Conservation (phyloP, 2,329 filamentous ascomycete genomes). For the Podosphaera xanthii region DNA sequence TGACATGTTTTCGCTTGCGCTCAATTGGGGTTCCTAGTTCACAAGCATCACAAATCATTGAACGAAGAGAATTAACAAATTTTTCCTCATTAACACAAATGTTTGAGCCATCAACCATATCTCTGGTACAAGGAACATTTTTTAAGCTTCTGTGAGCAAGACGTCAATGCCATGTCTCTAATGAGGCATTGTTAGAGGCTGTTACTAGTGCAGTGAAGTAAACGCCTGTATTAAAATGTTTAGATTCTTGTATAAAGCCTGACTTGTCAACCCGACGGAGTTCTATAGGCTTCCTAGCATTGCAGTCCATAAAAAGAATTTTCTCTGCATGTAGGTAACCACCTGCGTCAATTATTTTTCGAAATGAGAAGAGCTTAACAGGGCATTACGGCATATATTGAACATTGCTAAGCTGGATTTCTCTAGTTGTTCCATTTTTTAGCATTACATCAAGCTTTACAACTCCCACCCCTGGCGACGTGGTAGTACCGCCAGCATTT, state of each 20-base stretch:
- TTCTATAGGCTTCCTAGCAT: not conserved
- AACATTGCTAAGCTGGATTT: not conserved
- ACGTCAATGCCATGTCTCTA: not conserved
- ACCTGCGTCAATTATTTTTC: not conserved
- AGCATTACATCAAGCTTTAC: not conserved
- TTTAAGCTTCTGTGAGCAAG: not conserved
- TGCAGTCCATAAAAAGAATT: not conserved
- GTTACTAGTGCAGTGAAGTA: not conserved
- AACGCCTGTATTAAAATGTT: not conserved
- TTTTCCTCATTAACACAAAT: no score
- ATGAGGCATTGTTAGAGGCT: no score
- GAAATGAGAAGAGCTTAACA: not conserved
- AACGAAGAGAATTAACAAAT: no score
- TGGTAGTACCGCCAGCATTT: not conserved
- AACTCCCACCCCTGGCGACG: not conserved
- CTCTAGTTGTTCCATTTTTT: no score
- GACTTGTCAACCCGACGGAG: not conserved
- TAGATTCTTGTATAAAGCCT: not conserved
- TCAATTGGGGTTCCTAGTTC: no score
- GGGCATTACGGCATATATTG: not conserved
- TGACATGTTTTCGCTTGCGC: no score
- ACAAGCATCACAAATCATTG: no score
- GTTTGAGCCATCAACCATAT: no score
- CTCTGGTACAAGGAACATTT: not conserved
- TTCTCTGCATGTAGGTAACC: not conserved